phyloP scores from a whole-genome alignment of 176 grass and related monocot genomes.

The Oryza australiensis region DNA sequence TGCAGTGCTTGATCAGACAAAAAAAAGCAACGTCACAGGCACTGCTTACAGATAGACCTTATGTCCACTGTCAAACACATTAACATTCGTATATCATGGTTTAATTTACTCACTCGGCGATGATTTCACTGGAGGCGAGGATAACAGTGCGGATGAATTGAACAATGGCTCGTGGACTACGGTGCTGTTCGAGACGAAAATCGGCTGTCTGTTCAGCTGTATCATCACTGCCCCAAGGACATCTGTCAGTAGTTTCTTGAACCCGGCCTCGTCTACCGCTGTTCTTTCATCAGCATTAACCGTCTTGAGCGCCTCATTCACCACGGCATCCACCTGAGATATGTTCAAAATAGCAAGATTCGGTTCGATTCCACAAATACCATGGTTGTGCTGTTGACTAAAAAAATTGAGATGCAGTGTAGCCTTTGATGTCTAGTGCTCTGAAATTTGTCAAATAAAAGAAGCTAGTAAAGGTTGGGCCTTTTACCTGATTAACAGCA shows the following conservation, averaged over 20 bases:
- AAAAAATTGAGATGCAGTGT: background rate
- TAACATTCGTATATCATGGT: background rate
- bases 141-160: conserved; percentile 30
- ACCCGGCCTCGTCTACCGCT: conserved; percentile 44
- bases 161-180: conserved; percentile 70
- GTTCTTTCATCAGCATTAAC: conserved; percentile 35
- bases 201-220: conserved; percentile 50
- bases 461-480: background rate
- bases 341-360: background rate
- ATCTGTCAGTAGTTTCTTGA: conserved; percentile 72
- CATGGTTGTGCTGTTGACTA: background rate
- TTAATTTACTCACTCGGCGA: conserved; percentile 14
- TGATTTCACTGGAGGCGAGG: background rate
- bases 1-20: conserved; percentile 37
- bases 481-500: conserved; percentile 49
- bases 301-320: conserved; percentile 52
- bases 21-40: conserved; percentile 38
- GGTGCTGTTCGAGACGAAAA: conserved; percentile 69
- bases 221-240: conserved; percentile 62
- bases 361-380: background rate
- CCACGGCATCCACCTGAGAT: conserved; percentile 58
- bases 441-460: background rate
- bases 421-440: background rate
- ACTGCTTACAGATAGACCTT: background rate
- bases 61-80: background rate